Base-by-base conservation (phyloP, 257 asterid genomes). In the Forsythia viridissima region DNA sequence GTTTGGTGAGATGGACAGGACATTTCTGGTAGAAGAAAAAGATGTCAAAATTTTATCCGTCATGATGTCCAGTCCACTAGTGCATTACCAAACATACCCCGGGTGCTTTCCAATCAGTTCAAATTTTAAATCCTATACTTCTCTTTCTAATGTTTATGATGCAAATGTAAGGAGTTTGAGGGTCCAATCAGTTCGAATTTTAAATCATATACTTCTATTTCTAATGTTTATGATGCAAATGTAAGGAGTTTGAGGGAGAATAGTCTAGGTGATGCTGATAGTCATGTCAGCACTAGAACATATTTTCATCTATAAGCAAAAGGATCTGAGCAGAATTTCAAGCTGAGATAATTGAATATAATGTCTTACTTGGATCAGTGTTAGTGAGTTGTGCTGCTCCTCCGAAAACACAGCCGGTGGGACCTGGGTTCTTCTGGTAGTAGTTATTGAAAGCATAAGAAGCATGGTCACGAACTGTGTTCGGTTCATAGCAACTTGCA, bases 381-480 rank as follows among this genome's bases (percentile, higher is more conserved):
- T 74, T 36, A 34, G 94, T 65, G 68, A 92, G 85, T 87, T 90
- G 96, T 5, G 99, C 97, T 36, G 95, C 24, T 77, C 99, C 99
- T 67, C 99, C 98, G 67, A 96, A 93, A 75, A 10, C 88, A 63
- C 99, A 96, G 89, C 99, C 91, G 3, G 97, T 93, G 40, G 98
- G 96, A 51, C 20, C 37, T 9, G 97, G 98, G 83, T 96, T 94
- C 86, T 90, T 96, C 85, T 91, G 97, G 86, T 96, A 96, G 86
- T 95, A 95, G 85, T 77, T 82, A 69, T 95, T 93, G 88, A 95
- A 95, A 73, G 99, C 99, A 24, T 88, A 93, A 6, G 99, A 93
- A 48, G 99, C 97, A 73, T 95, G 99, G 30, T 92, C 96, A 44
- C 76, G 89, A 38, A 88, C 61, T 8, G 99, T 93, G 74, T 85